phyloP scores from a whole-genome alignment of 2,329 filamentous ascomycete genomes.

The Diaporthe humulicola region DNA sequence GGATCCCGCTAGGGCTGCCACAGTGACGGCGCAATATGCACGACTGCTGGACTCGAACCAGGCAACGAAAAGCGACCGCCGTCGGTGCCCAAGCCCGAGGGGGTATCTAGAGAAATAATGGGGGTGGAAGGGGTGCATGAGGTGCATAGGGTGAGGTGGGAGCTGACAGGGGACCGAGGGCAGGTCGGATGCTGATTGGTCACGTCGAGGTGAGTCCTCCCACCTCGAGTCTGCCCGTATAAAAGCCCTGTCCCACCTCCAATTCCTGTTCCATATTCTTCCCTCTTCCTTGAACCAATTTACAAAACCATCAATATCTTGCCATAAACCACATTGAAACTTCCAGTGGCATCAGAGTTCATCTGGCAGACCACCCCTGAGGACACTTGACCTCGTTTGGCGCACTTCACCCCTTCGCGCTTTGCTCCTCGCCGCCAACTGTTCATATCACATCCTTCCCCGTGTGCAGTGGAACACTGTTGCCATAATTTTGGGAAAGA shows the following conservation, averaged over 20 bases:
- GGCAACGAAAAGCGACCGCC: neutral
- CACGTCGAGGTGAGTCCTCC: conserved; percentile 28
- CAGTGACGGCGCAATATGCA: neutral
- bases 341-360: conserved; percentile 16
- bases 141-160: conserved; percentile 35
- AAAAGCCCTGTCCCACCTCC: conserved; percentile 37
- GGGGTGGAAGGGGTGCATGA: conserved; percentile 20
- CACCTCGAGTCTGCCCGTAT: conserved; percentile 32
- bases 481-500: neutral
- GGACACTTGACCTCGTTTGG: conserved; percentile 28
- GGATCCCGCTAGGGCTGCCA: neutral
- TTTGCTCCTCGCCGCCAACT: neutral
- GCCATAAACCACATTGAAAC: conserved; percentile 26
- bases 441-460: neutral
- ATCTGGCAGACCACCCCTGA: conserved; percentile 5
- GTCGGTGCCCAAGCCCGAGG: conserved; percentile 7
- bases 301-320: conserved; percentile 21
- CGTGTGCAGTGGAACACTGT: neutral
- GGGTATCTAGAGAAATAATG: neutral
- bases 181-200: conserved; percentile 35
- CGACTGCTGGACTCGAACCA: neutral
- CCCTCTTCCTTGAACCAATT: conserved; percentile 30
- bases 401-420: neutral
- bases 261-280: conserved; percentile 12
- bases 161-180: conserved; percentile 34